Conservation (phyloP, 306 rosid genomes). For the Quercus mongolica region DNA sequence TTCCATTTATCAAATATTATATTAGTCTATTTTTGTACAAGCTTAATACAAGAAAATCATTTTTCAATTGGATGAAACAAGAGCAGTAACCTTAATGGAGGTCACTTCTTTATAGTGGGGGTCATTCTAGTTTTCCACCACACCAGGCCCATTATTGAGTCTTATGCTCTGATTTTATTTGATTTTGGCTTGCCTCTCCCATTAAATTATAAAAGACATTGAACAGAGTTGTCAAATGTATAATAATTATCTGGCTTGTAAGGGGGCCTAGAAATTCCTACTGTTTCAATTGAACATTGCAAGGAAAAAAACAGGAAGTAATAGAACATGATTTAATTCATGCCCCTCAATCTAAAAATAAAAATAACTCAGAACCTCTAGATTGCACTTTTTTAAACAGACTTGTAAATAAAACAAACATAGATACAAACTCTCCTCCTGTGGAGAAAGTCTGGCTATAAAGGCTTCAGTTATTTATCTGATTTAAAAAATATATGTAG, state of each 20-base stretch:
- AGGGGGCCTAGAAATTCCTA: background rate
- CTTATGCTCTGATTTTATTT: background rate
- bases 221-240: background rate
- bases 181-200: background rate
- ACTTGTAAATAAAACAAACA: background rate
- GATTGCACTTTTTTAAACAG: background rate
- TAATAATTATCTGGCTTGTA: background rate
- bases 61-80: background rate
- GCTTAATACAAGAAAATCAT: background rate
- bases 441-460: background rate
- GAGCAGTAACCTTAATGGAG: slow-evolving; percentile 8
- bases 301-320: background rate
- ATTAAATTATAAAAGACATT: background rate
- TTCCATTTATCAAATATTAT: background rate
- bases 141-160: background rate
- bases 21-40: background rate
- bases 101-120: background rate
- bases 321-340: background rate
- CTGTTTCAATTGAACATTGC: background rate
- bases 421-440: background rate
- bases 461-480: background rate
- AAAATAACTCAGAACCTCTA: background rate
- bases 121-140: background rate
- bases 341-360: background rate
- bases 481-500: background rate